Conservation (phyloP, 108 stramenopile species). For the Pseudonitzschia delicatissima region DNA sequence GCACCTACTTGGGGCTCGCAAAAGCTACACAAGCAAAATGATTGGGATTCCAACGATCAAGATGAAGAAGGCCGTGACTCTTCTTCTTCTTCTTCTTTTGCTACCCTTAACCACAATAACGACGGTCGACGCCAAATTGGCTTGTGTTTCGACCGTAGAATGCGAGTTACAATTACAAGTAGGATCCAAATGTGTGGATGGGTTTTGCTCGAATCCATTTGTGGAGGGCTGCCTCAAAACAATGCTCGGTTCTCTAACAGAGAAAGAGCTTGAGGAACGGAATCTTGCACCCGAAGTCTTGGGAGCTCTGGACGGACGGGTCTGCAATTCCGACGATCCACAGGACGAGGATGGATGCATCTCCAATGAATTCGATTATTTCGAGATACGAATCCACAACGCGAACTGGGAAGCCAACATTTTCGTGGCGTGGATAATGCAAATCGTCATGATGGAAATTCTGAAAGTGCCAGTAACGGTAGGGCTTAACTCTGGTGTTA, state of each 20-base stretch:
- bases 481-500: slow-evolving; percentile 9
- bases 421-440: slow-evolving; percentile 31
- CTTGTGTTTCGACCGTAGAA: neutral
- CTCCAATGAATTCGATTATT: slow-evolving; percentile 8
- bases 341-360: neutral
- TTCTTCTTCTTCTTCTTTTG: too few species aligned
- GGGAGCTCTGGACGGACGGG: neutral
- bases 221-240: slow-evolving; percentile 29
- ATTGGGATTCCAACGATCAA: too few species aligned
- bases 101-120: too few species aligned
- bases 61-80: too few species aligned
- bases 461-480: slow-evolving; percentile 28
- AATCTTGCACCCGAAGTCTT: neutral
- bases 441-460: slow-evolving; percentile 33
- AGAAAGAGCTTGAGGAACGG: neutral
- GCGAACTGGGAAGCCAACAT: slow-evolving; percentile 31
- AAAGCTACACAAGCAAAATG: too few species aligned
- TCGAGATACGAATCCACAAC: slow-evolving; percentile 28
- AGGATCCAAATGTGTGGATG: neutral
- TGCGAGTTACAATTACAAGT: neutral
- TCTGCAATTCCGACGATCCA: slow-evolving; percentile 18
- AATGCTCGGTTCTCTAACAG: neutral
- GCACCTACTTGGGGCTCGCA: too few species aligned
- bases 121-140: neutral
- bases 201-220: slow-evolving; percentile 37